phyloP scores from a whole-genome alignment of 768 basidiomycete genomes.

The Collybiopsis confluens region DNA sequence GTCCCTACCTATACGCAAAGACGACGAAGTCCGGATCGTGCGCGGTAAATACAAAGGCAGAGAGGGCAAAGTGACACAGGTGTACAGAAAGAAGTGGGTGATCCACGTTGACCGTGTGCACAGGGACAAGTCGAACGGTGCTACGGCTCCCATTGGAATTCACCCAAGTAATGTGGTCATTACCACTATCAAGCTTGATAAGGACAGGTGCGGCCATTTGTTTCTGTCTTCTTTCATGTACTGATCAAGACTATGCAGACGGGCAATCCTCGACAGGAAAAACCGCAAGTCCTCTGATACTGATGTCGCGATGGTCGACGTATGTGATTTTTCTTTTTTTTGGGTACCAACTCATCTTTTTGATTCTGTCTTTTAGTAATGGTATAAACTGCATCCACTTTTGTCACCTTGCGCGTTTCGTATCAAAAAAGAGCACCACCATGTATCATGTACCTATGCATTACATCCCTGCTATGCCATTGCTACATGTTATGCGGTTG shows the following conservation, averaged over 20 bases:
- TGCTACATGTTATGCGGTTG: slow-evolving; percentile 46
- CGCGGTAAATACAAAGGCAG: slow-evolving; percentile 98
- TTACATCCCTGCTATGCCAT: slow-evolving; percentile 18
- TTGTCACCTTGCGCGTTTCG: slow-evolving; percentile 22
- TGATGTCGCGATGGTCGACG: slow-evolving; percentile 80
- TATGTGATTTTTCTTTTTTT: slow-evolving; percentile 33
- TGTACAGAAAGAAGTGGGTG: slow-evolving; percentile 99
- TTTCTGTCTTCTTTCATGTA: background rate
- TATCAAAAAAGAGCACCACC: slow-evolving; percentile 43
- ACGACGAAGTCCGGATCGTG: slow-evolving; percentile 96
- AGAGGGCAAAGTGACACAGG: slow-evolving; percentile 97
- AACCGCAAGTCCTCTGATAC: slow-evolving; percentile 54
- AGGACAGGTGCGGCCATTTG: slow-evolving; percentile 59
- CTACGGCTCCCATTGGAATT: slow-evolving; percentile 89
- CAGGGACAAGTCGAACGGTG: slow-evolving; percentile 96
- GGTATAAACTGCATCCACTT: slow-evolving; percentile 19
- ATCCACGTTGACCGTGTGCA: slow-evolving; percentile 97
- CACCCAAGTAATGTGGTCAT: slow-evolving; percentile 98
- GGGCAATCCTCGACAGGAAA: slow-evolving; percentile 85
- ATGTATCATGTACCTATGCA: slow-evolving; percentile 61
- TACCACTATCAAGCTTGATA: slow-evolving; percentile 87
- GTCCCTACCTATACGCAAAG: slow-evolving; percentile 93
- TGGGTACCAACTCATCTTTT: background rate
- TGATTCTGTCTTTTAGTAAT: slow-evolving; percentile 30
- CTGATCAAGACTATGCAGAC: too few species aligned